Evolutionary conservation across 139 green algal genomes (phyloP), one percentile per base, ranked within the genome.

Genomic region (Micromonas pusilla): DNA sequence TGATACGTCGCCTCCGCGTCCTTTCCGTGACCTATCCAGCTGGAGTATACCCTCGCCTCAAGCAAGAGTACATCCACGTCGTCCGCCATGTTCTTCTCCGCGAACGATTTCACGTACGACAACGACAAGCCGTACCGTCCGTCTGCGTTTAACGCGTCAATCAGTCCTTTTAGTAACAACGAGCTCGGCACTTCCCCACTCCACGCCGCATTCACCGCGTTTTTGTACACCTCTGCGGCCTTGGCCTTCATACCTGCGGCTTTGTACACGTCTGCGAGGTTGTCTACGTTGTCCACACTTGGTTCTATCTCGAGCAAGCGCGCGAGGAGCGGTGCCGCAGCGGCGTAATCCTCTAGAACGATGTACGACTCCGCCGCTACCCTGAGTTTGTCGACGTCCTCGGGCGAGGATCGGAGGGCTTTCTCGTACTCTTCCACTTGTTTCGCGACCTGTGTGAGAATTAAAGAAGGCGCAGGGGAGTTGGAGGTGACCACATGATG

Each of bases 391-490:
- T 75, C 68, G 2, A 39, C 37, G 53, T 75, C 68, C 20, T 75
- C 38, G 20, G 68, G 68, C 36, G 68, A 25, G 25, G 37, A 34
- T 19, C 20, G 20, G 23, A 75, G 38, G 20, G 38, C 68, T 39
- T 75, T 26, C 3, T 64, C 38, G 1, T 62, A n/a, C 4, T 25
- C 37, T 1, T 31, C 20, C 25, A 21, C 38, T 36, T 75, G 68
- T 32, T 75, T 75, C 68, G 16, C 16, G 37, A 75, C 38, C 21
- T 75, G n/a, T n/a, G n/a, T n/a, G n/a, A n/a, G n/a, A n/a, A n/a
- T n/a, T n/a, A n/a, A n/a, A n/a, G n/a, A n/a, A n/a, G n/a, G n/a
- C n/a, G n/a, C n/a, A n/a, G n/a, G n/a, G n/a, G n/a, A n/a, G n/a
- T n/a, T n/a, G n/a, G n/a, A n/a, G n/a, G n/a, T n/a, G n/a, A n/a